Evolutionary conservation across 805 yeast genomes (phyloP).

Genomic region (Candida insectorum): DNA sequence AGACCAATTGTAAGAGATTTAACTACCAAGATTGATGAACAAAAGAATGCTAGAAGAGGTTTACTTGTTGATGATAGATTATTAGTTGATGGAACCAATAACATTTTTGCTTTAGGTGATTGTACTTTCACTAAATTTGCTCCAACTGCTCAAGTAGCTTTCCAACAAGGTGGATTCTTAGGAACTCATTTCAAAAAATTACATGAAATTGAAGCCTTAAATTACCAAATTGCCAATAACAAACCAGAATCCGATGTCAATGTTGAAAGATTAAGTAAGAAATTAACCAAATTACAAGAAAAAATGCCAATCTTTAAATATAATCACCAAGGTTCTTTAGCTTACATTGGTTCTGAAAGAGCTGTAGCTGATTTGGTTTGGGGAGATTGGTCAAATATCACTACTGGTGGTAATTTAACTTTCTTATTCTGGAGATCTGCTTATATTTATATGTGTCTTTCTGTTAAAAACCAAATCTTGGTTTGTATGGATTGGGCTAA

Average conservation of each 20-base stretch:
- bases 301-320: conserved; percentile 66
- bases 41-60: conserved; percentile 87
- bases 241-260: conserved; percentile 37
- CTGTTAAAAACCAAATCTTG: conserved; percentile 82
- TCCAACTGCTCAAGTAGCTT: conserved; percentile 97
- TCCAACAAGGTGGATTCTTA: conserved; percentile 86
- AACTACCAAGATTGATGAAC: conserved; percentile 66
- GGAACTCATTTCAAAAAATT: conserved; percentile 67
- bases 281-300: conserved; percentile 39
- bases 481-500: conserved; percentile 89
- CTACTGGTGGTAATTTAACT: conserved; percentile 82
- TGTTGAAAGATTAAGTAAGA: conserved; percentile 44
- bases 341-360: conserved; percentile 88
- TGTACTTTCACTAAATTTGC: conserved; percentile 89
- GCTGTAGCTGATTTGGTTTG: conserved; percentile 90
- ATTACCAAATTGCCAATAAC: conserved; percentile 41
- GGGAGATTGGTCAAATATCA: conserved; percentile 75
- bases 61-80: conserved; percentile 78
- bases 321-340: conserved; percentile 88
- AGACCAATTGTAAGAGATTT: conserved; percentile 70
- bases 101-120: conserved; percentile 90
- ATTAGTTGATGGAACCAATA: conserved; percentile 77
- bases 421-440: conserved; percentile 95
- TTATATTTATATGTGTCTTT: conserved; percentile 87
- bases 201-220: conserved; percentile 57